Evolutionary conservation across 441 rosid species (phyloP), one percentile per base, ranked within the genome.

Genomic region (Geranium incanum): DNA sequence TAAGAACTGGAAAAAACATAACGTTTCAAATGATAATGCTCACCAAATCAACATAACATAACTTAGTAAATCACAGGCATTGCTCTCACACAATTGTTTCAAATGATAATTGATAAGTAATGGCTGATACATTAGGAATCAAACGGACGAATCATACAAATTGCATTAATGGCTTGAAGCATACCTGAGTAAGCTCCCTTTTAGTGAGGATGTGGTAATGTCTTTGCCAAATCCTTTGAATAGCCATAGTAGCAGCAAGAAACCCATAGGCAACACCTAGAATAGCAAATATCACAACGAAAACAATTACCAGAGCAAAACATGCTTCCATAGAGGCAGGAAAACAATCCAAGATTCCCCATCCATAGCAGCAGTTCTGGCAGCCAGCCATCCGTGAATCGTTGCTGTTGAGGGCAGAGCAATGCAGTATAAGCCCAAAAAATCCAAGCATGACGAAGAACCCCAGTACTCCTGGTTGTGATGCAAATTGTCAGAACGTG

Each of bases 241-340:
- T 86, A 48, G 93, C 95, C 95, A 94, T 83, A 65, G 97, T 94
- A 43, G 97, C 91, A 66, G 97, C 97, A 72, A 94, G 97, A 79
- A 94, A 92, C 67, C 99, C 97, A 76, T 92, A 94, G 60, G 99
- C 97, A 71, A 92, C 78, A 65, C 97, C 99, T 36, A 92, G 89
- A 81, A 90, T 89, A 48, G 93, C 95, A 71, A 94, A 92, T 70
- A 94, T 88, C 72, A 94, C 88, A 18, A 94, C 87, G 79, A 94
- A 94, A 41, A 94, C 93, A 41, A 92, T 45, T 45, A 89, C 93
- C 68, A 94, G 83, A 28, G 94, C 94, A 78, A 94, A 90, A 78
- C 97, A 90, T 36, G 97, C 97, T 79, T 94, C 99, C 95, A 94
- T 82, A 1, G 99, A 90, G 64, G 95, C 97, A 69, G 97, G 98